phyloP scores from a whole-genome alignment of 164 flowering plant species.

The Stephania cephalantha region DNA sequence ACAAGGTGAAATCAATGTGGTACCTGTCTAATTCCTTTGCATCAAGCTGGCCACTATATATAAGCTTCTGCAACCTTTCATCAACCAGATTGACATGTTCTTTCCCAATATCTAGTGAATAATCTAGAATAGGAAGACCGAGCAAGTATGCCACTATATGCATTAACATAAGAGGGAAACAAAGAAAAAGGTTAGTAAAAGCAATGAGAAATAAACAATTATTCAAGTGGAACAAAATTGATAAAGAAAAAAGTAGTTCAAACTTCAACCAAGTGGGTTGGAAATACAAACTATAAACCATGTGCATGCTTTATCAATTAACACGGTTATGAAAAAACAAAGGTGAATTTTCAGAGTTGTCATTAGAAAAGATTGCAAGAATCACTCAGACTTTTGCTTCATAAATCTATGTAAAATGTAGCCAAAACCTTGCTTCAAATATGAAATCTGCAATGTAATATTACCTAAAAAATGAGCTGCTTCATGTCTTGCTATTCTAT shows the following conservation, averaged over 20 bases:
- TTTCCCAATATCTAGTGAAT: constrained; percentile 92
- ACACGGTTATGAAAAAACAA: too few relatives aligned
- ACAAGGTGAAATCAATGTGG: constrained; percentile 2
- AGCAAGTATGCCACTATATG: constrained; percentile 75
- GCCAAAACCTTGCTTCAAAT: too few relatives aligned
- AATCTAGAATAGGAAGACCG: constrained; percentile 83
- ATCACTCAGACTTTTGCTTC: too few relatives aligned
- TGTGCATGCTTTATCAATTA: too few relatives aligned
- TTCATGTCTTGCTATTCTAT: constrained; percentile 87
- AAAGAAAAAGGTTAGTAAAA: not conserved
- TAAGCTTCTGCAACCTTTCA: constrained; percentile 68
- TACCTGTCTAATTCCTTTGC: constrained; percentile 92
- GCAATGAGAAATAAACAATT: not conserved
- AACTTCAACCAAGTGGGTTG: not conserved
- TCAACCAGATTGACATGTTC: constrained; percentile 90
- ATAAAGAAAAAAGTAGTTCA: not conserved
- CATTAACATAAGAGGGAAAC: constrained; percentile 8
- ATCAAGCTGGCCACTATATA: constrained; percentile 92
- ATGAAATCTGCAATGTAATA: not conserved
- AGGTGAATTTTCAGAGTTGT: too few relatives aligned
- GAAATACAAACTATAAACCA: too few relatives aligned
- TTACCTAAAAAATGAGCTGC: constrained; percentile 93
- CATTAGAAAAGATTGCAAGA: too few relatives aligned
- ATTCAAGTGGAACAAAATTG: not conserved
- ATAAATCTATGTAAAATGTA: too few relatives aligned